Evolutionary conservation across 352 stramenopile species (phyloP).

Genomic region (Phytophthora rubi): DNA sequence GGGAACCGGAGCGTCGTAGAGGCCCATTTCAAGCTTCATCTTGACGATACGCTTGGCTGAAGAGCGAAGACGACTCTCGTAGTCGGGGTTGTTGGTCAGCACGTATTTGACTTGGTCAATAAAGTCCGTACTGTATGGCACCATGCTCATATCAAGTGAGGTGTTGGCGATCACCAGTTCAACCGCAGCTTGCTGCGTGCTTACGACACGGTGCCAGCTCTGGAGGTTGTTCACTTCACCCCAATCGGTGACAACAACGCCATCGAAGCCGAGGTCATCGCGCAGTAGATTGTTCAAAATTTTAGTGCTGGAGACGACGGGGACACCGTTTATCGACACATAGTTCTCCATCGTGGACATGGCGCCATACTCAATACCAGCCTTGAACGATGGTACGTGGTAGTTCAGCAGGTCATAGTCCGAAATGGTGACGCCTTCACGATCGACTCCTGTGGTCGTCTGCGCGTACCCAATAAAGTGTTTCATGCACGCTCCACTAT

Average conservation of each 20-base stretch:
- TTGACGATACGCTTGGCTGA: slow-evolving; percentile 67
- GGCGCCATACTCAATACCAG: slow-evolving; percentile 70
- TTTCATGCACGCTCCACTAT: slow-evolving; percentile 84
- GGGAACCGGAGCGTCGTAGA: slow-evolving; percentile 66
- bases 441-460: slow-evolving; percentile 75
- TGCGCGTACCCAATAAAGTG: slow-evolving; percentile 86
- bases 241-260: slow-evolving; percentile 91
- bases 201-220: slow-evolving; percentile 50
- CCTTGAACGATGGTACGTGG: slow-evolving; percentile 76
- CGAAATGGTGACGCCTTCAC: slow-evolving; percentile 67
- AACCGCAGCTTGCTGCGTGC: slow-evolving; percentile 48
- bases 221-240: slow-evolving; percentile 87
- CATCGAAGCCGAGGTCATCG: slow-evolving; percentile 76
- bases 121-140: slow-evolving; percentile 43
- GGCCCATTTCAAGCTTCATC: slow-evolving; percentile 66
- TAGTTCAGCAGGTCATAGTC: slow-evolving; percentile 82
- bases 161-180: slow-evolving; percentile 68
- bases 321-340: slow-evolving; percentile 87
- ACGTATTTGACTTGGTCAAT: slow-evolving; percentile 53
- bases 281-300: slow-evolving; percentile 76
- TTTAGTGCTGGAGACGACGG: slow-evolving; percentile 76
- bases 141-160: slow-evolving; percentile 91
- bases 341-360: slow-evolving; percentile 94
- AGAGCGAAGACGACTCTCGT: slow-evolving; percentile 45
- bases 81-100: slow-evolving; percentile 35